Evolutionary conservation across 306 rosid genomes (phyloP), one percentile per base, ranked within the genome.

Genomic region (Glycine soja): DNA sequence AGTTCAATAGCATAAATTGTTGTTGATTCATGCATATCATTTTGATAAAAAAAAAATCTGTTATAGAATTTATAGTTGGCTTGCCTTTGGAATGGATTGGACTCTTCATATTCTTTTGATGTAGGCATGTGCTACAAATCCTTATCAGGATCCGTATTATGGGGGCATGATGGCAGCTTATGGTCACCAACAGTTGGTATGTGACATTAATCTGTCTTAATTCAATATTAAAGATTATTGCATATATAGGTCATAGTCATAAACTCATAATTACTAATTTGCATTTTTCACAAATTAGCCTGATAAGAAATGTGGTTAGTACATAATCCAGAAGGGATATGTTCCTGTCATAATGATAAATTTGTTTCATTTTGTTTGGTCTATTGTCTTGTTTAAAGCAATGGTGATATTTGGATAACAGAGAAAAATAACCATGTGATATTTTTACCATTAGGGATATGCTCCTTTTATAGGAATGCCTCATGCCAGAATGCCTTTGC

Each of bases 401-500:
- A 7, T 73, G 79, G 13, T 63, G n/a, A 62, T 68, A n/a, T 78
- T 52, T 56, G 58, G 53, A 68, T 68, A 1, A 14, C 56, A 61
- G 73, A 51, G 70, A 74, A 53, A 24, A 54, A 36, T 78, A 62
- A 87, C 86, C 24, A 47, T 19, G 10, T 76, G 38, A 32, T 76
- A 10, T 70, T 68, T 72, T 52, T n/a, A 71, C 51, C 77, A 43
- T 77, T 82, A 95, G 99, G 97, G 90, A 76, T 95, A 89, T 84
- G 87, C 95, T 85, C 97, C 97, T 82, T 90, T 87, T 80, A 86
- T 89, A 24, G 99, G 97, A 87, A 84, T 93, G 91, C 96, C 94
- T 45, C 99, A 93, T 86, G 87, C 97, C 76, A 90, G 99, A 82
- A 95, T 95, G 98, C 93, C 97, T 42, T 89, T 95, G 88, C 98